Evolutionary conservation across 148 eudicot genomes (phyloP).

Genomic region (Drosera capensis): DNA sequence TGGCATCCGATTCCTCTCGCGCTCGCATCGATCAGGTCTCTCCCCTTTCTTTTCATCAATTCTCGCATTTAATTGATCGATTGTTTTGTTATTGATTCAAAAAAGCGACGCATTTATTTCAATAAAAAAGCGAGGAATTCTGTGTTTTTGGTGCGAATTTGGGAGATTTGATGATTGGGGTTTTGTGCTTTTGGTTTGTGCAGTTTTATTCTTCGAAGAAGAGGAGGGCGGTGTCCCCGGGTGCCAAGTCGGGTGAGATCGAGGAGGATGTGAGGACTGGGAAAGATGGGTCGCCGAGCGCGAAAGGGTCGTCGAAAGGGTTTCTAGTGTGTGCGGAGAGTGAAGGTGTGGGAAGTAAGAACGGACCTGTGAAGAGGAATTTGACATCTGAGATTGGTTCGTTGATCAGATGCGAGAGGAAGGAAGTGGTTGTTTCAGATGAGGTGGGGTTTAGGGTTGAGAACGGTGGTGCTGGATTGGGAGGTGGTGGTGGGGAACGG

Average conservation of each 20-base stretch:
- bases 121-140: background rate
- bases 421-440: conserved; percentile 13
- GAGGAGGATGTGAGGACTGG: conserved; percentile 20
- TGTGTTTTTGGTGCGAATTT: background rate
- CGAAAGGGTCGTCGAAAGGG: conserved; percentile 59
- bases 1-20: conserved; percentile 55
- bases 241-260: conserved; percentile 14
- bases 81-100: background rate
- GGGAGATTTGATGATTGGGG: background rate
- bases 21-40: conserved; percentile 68
- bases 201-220: conserved; percentile 76
- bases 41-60: background rate
- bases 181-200: conserved; percentile 2
- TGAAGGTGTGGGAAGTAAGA: conserved; percentile 19
- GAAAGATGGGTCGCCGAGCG: conserved; percentile 59
- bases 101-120: background rate
- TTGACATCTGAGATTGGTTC: conserved; percentile 35
- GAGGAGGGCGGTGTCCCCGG: conserved; percentile 49
- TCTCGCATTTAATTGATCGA: background rate
- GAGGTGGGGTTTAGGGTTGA: conserved; percentile 5
- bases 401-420: conserved; percentile 16
- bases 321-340: conserved; percentile 51
- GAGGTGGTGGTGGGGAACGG: conserved; percentile 11
- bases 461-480: conserved; percentile 8
- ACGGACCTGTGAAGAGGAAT: conserved; percentile 38